Evolutionary conservation across 805 yeast genomes (phyloP).

Genomic region (Clavispora vitiphila): DNA sequence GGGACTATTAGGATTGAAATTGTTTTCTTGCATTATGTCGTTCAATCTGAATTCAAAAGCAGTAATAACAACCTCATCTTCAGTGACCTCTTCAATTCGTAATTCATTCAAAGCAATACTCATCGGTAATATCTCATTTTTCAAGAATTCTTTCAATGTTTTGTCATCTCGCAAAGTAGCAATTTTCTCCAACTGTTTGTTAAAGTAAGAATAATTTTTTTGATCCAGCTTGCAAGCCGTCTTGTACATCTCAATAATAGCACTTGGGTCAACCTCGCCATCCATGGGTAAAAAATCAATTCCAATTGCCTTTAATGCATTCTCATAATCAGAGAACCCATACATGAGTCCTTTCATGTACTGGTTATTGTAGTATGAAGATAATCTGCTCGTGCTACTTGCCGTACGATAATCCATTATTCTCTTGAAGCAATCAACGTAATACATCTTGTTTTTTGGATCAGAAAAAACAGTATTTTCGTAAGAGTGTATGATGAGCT

Average conservation of each 20-base stretch:
- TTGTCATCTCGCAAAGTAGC: slow-evolving; percentile 22
- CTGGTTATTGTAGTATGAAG: slow-evolving; percentile 25
- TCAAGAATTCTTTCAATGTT: slow-evolving; percentile 19
- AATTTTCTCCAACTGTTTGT: slow-evolving; percentile 24
- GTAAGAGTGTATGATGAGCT: slow-evolving; percentile 35
- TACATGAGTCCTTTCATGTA: slow-evolving; percentile 25
- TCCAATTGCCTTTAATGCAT: slow-evolving; percentile 30
- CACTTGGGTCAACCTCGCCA: slow-evolving; percentile 27
- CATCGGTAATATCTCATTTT: slow-evolving; percentile 30
- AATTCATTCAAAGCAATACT: slow-evolving; percentile 31
- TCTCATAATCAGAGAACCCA: slow-evolving; percentile 31
- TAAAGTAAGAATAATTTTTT: slow-evolving; percentile 33
- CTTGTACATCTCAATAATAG: slow-evolving; percentile 31
- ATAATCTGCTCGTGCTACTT: slow-evolving; percentile 18
- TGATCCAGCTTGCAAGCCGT: slow-evolving; percentile 26
- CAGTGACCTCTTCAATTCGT: slow-evolving; percentile 39
- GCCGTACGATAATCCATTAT: slow-evolving; percentile 15
- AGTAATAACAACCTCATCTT: slow-evolving; percentile 64
- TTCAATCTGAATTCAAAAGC: slow-evolving; percentile 63
- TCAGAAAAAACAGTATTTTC: slow-evolving; percentile 34
- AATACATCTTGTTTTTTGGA: slow-evolving; percentile 25
- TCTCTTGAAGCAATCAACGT: slow-evolving; percentile 33
- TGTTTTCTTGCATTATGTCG: slow-evolving; percentile 38
- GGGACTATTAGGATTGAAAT: slow-evolving; percentile 28
- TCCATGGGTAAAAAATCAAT: slow-evolving; percentile 14